A percentile compares a stretch with the other conserved stretches of the same genome.
These are phyloP conservation scores for Actinomucor elegans DNA, from an alignment of 371 early-diverging fungal genomes.

Conservation along the genomic window DNA sequence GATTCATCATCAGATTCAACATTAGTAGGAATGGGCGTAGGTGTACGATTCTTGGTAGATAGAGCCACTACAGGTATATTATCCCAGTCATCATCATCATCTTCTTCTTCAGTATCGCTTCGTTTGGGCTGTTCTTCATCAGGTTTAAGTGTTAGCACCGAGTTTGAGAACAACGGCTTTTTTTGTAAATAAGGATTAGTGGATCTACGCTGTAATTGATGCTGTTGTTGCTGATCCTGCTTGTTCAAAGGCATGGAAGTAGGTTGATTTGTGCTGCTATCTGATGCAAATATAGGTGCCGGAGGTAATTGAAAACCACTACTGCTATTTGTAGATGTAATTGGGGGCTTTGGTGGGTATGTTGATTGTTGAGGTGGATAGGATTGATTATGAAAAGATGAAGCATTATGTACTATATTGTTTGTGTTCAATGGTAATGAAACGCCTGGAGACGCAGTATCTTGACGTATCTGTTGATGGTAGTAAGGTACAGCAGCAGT, in stretches of 20 bases:
- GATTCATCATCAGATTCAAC: constrained; percentile 1
- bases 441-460: not conserved
- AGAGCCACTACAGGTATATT: not conserved
- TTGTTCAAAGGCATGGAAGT: not conserved
- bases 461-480: not conserved
- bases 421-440: not conserved
- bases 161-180: constrained; percentile 11
- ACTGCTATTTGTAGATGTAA: not conserved
- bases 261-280: not conserved
- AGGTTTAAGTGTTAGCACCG: constrained; percentile 18
- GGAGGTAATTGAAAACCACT: constrained; percentile 2
- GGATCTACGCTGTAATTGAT: not conserved
- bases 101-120: not conserved
- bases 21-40: constrained; percentile 2
- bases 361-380: too few relatives aligned
- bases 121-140: constrained; percentile 9
- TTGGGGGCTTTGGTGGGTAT: not conserved
- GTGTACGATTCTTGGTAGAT: not conserved
- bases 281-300: not conserved
- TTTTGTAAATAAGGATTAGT: constrained; percentile 8
- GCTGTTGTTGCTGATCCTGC: not conserved
- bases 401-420: not conserved
- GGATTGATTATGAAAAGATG: not conserved
- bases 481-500: not conserved
- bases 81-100: constrained; percentile 9